phyloP scores from a whole-genome alignment of 169 alveolate genomes.

The Haemoproteus tartakovskyi region DNA sequence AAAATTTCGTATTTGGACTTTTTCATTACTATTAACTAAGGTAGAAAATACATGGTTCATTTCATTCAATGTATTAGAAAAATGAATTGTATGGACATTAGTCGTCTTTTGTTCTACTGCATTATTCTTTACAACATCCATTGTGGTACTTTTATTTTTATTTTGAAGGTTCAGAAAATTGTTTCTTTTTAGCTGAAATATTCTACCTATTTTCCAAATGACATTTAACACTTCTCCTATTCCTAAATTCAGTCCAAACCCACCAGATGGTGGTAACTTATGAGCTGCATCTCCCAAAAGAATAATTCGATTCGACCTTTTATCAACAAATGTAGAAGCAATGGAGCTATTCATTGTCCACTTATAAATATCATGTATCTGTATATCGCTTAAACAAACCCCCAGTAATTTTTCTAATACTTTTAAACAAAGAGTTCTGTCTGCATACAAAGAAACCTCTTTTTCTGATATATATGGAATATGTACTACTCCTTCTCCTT shows the following conservation, averaged over 20 bases:
- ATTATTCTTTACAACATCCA: not conserved
- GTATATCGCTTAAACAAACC: conserved; percentile 64
- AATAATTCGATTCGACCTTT: conserved; percentile 67
- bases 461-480: conserved; percentile 85
- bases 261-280: conserved; percentile 92
- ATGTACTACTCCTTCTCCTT: conserved; percentile 89
- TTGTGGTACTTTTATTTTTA: not conserved
- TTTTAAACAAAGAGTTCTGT: conserved; percentile 55
- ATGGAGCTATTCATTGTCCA: conserved; percentile 85
- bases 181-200: conserved; percentile 23
- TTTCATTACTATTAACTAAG: not conserved
- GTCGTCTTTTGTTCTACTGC: not conserved
- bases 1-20: conserved; percentile 34
- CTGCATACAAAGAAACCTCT: conserved; percentile 53
- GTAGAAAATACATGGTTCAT: not conserved
- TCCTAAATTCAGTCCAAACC: conserved; percentile 93
- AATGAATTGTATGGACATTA: not conserved
- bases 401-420: conserved; percentile 73
- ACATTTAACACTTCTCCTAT: conserved; percentile 85
- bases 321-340: conserved; percentile 75
- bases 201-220: conserved; percentile 76
- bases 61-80: not conserved
- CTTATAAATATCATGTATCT: conserved; percentile 65
- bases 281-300: conserved; percentile 94
- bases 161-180: not conserved